These are phyloP conservation scores for Epichloe coenophiala DNA, from an alignment of 2,329 filamentous ascomycete genomes.

Conservation along the genomic window DNA sequence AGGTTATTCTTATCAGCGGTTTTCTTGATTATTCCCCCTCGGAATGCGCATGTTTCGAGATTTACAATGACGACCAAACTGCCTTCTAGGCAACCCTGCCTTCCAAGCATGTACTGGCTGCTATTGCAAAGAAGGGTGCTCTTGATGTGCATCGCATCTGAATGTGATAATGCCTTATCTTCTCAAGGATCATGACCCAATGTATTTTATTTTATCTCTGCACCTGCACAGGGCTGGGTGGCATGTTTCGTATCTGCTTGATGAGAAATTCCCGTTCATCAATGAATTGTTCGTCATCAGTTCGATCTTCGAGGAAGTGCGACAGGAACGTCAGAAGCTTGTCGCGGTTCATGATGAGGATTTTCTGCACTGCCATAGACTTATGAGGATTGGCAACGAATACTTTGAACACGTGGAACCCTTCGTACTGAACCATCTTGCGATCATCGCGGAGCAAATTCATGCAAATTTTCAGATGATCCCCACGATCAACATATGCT, in stretches of 20 bases:
- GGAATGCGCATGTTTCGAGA: not conserved
- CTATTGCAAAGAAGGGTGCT: not conserved
- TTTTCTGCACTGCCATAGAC: conserved; percentile 87
- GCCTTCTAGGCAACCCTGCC: not conserved
- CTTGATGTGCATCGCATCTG: not conserved
- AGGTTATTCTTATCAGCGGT: not conserved
- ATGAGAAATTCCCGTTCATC: conserved; percentile 96
- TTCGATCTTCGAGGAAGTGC: conserved; percentile 85
- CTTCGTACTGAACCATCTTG: conserved; percentile 99
- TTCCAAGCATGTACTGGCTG: not conserved
- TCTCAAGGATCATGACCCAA: not conserved
- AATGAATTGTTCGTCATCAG: conserved; percentile 95
- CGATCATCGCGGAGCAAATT: conserved; percentile 88
- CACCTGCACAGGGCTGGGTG: conserved; percentile 39
- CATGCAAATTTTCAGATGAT: conserved; percentile 98
- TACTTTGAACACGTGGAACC: conserved; percentile 98
- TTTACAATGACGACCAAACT: not conserved
- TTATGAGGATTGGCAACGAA: conserved; percentile 99
- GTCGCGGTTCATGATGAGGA: conserved; percentile 91
- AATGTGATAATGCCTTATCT: not conserved
- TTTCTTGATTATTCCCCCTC: not conserved
- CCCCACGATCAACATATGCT: conserved; percentile 83
- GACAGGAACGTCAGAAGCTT: conserved; percentile 80
- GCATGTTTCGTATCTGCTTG: conserved; percentile 73
- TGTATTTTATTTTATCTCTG: conserved; percentile 23